Conservation (phyloP, 305 asterid genomes). For the Fraxinus sp. region DNA sequence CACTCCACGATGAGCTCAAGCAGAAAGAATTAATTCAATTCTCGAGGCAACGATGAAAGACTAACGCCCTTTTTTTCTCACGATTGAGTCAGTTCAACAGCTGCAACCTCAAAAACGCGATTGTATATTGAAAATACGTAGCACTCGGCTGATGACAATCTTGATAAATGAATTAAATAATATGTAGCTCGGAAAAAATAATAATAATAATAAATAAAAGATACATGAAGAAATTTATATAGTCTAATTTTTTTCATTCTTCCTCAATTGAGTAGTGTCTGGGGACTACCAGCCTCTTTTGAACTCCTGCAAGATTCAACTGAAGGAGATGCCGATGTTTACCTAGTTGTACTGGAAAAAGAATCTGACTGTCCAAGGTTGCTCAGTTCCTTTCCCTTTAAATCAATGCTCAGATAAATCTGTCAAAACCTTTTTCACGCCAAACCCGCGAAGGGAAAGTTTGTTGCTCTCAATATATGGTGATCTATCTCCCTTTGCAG, state of each 20-base stretch:
- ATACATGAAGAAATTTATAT: constrained; percentile 11
- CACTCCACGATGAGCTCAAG: neutral
- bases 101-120: neutral
- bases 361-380: constrained; percentile 39
- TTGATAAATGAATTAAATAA: constrained; percentile 6
- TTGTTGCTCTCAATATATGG: constrained; percentile 36
- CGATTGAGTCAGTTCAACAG: neutral
- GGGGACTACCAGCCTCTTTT: constrained; percentile 35
- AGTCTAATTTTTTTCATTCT: constrained; percentile 27
- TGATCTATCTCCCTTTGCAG: constrained; percentile 45
- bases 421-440: constrained; percentile 62
- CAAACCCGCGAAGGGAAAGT: constrained; percentile 44
- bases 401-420: constrained; percentile 57
- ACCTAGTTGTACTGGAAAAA: constrained; percentile 37
- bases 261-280: constrained; percentile 27
- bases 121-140: neutral
- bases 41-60: neutral
- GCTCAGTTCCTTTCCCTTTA: constrained; percentile 39
- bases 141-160: constrained; percentile 8
- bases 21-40: neutral
- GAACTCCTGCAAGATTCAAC: constrained; percentile 38
- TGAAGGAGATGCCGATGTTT: constrained; percentile 42
- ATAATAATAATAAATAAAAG: neutral
- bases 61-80: neutral
- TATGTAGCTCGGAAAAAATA: neutral